Evolutionary conservation across 306 rosid species (phyloP).

Genomic region (Medicago ruthenica): DNA sequence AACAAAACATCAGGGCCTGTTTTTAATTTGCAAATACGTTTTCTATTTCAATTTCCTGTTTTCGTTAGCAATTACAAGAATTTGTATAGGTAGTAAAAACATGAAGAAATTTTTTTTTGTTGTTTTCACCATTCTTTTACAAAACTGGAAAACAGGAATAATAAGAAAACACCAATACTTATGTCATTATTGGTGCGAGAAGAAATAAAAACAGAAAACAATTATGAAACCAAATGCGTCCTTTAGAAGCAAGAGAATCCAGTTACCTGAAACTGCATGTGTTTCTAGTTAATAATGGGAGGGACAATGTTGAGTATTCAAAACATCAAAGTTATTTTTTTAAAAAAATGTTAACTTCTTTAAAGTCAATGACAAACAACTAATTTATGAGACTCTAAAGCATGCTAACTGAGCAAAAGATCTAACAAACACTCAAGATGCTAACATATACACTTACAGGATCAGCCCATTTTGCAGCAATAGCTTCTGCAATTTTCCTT

Average conservation of each 20-base stretch:
- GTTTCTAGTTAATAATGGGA: slow-evolving; percentile 9
- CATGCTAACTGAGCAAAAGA: slow-evolving; percentile 22
- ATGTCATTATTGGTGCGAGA: neutral
- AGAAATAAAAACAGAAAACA: slow-evolving; percentile 9
- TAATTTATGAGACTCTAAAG: slow-evolving; percentile 19
- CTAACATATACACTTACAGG: slow-evolving; percentile 64
- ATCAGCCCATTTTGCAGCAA: slow-evolving; percentile 91
- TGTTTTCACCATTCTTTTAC: too few relatives aligned
- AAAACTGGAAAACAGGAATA: neutral
- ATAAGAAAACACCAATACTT: neutral
- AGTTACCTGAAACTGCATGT: neutral
- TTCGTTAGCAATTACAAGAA: neutral
- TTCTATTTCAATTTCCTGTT: neutral
- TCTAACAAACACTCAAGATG: slow-evolving; percentile 26
- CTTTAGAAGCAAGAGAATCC: slow-evolving; percentile 1
- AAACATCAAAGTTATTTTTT: neutral
- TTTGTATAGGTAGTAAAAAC: neutral
- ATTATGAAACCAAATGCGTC: neutral
- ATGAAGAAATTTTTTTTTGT: too few relatives aligned
- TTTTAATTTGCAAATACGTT: neutral
- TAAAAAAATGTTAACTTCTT: neutral
- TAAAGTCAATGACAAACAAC: slow-evolving; percentile 1
- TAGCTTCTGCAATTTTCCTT: slow-evolving; percentile 87
- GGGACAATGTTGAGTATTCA: neutral
- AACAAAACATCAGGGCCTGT: slow-evolving; percentile 5